Percentiles rank a stretch among this genome's conserved stretches.
Evolutionary conservation across 1,284 basidiomycete species (phyloP).

Genomic region (Sanghuangporus sanghuang): DNA sequence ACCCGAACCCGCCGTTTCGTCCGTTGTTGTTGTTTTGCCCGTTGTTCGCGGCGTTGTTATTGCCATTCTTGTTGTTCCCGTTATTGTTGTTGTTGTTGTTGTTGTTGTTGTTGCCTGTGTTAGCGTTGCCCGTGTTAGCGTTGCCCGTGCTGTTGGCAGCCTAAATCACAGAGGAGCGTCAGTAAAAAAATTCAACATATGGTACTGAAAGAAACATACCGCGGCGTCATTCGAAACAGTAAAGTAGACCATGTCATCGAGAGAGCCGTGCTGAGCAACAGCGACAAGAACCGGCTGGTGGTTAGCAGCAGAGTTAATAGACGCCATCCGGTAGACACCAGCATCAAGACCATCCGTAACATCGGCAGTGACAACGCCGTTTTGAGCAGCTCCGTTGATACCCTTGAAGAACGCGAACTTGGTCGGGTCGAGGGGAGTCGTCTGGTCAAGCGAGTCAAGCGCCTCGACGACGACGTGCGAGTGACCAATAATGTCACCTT

Average conservation of each 20-base stretch:
- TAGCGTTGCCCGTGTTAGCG: not conserved
- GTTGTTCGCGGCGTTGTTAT: not conserved
- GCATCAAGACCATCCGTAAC: conserved; percentile 54
- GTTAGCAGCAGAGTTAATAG: conserved; percentile 56
- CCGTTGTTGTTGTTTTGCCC: conserved; percentile 2
- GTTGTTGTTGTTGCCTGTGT: conserved; percentile 2
- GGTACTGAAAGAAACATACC: not conserved
- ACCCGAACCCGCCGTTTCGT: not conserved
- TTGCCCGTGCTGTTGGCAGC: conserved; percentile 3
- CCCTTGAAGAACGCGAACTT: conserved; percentile 70
- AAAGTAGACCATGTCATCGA: conserved; percentile 58
- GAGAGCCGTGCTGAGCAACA: conserved; percentile 52
- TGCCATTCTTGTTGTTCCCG: not conserved
- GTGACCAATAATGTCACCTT: conserved; percentile 54
- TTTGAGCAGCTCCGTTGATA: conserved; percentile 42
- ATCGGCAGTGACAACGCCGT: conserved; percentile 45
- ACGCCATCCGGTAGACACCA: conserved; percentile 56
- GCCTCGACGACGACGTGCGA: conserved; percentile 60
- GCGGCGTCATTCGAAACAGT: conserved; percentile 21
- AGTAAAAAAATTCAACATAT: conserved; percentile 14
- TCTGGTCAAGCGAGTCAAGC: conserved; percentile 43
- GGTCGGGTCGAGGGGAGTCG: conserved; percentile 47
- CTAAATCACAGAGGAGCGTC: not conserved
- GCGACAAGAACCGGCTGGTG: conserved; percentile 63
- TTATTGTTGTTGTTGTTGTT: conserved; percentile 5